Evolutionary conservation across 371 early-diverging fungal species (phyloP).

Genomic region (Saksenaea oblongispora): DNA sequence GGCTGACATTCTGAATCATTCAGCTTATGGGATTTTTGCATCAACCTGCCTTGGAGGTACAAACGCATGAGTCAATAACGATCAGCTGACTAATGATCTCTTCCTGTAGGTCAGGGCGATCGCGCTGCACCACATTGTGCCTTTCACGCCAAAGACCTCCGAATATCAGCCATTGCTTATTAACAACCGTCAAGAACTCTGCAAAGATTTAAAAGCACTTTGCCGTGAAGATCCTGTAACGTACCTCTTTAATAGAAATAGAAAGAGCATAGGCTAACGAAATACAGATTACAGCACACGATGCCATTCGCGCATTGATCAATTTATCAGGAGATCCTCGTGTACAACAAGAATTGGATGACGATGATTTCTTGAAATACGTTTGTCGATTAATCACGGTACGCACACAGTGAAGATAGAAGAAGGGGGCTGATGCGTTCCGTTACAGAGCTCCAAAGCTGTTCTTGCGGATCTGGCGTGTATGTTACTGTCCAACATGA

Average conservation of each 20-base stretch:
- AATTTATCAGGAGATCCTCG: slow-evolving; percentile 77
- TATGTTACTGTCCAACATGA: slow-evolving; percentile 93
- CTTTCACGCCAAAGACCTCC: slow-evolving; percentile 66
- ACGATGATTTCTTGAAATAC: slow-evolving; percentile 65
- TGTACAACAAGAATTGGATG: slow-evolving; percentile 62
- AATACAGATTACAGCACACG: slow-evolving; percentile 76
- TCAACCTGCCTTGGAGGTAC: slow-evolving; percentile 67
- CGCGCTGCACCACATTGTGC: slow-evolving; percentile 79
- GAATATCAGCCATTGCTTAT: slow-evolving; percentile 67
- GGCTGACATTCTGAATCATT: background rate
- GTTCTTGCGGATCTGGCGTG: slow-evolving; percentile 78
- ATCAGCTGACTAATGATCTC: background rate
- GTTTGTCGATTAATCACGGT: slow-evolving; percentile 72
- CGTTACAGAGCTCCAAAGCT: slow-evolving; percentile 51
- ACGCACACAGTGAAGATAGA: slow-evolving; percentile 5
- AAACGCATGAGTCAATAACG: slow-evolving; percentile 4
- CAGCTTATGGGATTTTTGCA: slow-evolving; percentile 65
- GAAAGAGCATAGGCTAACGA: background rate
- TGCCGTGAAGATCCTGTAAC: slow-evolving; percentile 73
- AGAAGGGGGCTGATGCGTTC: background rate
- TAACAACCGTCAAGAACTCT: slow-evolving; percentile 56
- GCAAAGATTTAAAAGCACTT: slow-evolving; percentile 71
- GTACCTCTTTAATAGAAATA: background rate
- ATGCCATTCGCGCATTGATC: slow-evolving; percentile 79
- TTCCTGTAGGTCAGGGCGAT: slow-evolving; percentile 68